Evolutionary conservation across 2,329 filamentous ascomycete genomes (phyloP).

Genomic region (Coniochaeta hoffmannii): DNA sequence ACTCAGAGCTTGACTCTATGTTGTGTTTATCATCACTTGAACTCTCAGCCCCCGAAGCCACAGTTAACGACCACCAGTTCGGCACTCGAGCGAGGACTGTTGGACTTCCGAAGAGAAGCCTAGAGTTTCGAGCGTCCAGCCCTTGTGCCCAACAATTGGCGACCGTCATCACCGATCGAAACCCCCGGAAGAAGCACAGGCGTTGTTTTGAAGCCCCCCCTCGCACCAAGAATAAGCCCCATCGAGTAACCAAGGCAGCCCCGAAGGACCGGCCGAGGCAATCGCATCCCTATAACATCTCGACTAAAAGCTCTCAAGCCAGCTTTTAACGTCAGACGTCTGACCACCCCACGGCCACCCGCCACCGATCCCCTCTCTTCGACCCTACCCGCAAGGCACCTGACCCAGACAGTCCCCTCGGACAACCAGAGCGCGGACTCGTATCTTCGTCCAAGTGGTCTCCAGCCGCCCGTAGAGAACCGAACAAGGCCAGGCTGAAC

Average conservation of each 20-base stretch:
- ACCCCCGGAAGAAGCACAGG: slow-evolving; percentile 17
- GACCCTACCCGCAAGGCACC: slow-evolving; percentile 1
- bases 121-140: slow-evolving; percentile 16
- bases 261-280: slow-evolving; percentile 44
- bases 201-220: slow-evolving; percentile 50
- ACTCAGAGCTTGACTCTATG: slow-evolving; percentile 99
- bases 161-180: slow-evolving; percentile 1
- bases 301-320: slow-evolving; percentile 72
- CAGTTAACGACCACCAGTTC: slow-evolving; percentile 4
- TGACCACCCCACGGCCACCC: slow-evolving; percentile 31
- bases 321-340: slow-evolving; percentile 38
- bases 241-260: slow-evolving; percentile 81
- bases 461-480: slow-evolving; percentile 22
- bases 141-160: background rate
- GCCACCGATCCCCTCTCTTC: slow-evolving; percentile 25
- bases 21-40: slow-evolving; percentile 83
- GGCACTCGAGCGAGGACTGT: slow-evolving; percentile 6
- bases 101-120: slow-evolving; percentile 29
- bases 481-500: slow-evolving; percentile 9
- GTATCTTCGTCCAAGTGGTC: slow-evolving; percentile 75
- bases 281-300: slow-evolving; percentile 98
- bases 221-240: slow-evolving; percentile 99
- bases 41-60: slow-evolving; percentile 38
- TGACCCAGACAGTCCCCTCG: slow-evolving; percentile 8
- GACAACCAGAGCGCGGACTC: slow-evolving; percentile 58